Evolutionary conservation across 257 asterid species (phyloP).

Genomic region (Rhazya stricta): DNA sequence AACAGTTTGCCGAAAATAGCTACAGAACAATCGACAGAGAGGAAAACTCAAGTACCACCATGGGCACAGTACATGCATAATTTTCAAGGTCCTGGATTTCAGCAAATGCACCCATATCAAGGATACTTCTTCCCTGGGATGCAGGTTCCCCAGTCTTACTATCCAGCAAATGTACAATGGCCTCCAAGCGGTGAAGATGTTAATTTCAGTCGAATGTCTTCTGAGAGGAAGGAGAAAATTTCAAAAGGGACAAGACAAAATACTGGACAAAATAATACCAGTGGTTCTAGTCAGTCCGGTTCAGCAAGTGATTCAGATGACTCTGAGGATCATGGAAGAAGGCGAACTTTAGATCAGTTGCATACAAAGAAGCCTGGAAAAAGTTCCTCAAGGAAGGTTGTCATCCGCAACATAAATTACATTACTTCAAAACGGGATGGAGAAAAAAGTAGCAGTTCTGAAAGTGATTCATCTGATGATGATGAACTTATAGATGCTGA

Average conservation of each 20-base stretch:
- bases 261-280: constrained; percentile 21
- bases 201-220: constrained; percentile 27
- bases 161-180: constrained; percentile 48
- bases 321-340: constrained; percentile 30
- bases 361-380: constrained; percentile 42
- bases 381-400: constrained; percentile 58
- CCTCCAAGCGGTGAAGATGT: constrained; percentile 44
- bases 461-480: constrained; percentile 39
- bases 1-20: constrained; percentile 34
- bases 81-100: constrained; percentile 53
- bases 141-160: constrained; percentile 47
- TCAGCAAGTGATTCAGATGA: constrained; percentile 48
- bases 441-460: constrained; percentile 35
- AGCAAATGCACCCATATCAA: constrained; percentile 47
- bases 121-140: constrained; percentile 55
- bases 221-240: constrained; percentile 35
- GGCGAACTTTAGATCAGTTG: constrained; percentile 29
- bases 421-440: constrained; percentile 50
- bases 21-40: constrained; percentile 43
- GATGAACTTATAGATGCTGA: constrained; percentile 43
- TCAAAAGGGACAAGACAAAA: constrained; percentile 19
- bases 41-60: constrained; percentile 40
- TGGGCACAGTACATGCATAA: constrained; percentile 60
- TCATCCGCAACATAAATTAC: constrained; percentile 78
- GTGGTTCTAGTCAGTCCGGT: constrained; percentile 31